Conservation (phyloP, 129 eudicot genomes). For the Sambucus nigra region DNA sequence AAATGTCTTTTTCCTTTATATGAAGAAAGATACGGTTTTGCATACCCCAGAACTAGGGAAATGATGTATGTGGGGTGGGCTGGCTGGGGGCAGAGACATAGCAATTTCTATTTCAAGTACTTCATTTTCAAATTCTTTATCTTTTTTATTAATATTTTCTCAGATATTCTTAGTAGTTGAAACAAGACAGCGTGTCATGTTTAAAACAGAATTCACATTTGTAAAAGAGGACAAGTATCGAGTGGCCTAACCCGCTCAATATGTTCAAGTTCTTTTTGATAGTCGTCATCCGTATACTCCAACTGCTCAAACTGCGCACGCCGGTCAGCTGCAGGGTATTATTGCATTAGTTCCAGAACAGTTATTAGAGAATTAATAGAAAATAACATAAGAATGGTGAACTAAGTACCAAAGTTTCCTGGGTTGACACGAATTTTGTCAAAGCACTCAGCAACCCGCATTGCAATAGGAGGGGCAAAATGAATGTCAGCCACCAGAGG, state of each 20-base stretch:
- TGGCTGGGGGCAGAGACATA: too few species aligned
- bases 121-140: too few species aligned
- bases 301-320: conserved; percentile 86
- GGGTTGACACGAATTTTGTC: conserved; percentile 98
- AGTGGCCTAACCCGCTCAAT: conserved; percentile 62
- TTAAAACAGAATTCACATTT: not conserved
- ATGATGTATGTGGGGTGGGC: too few species aligned
- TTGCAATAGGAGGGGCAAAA: conserved; percentile 89
- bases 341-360: conserved; percentile 10
- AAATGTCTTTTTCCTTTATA: too few species aligned
- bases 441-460: conserved; percentile 96
- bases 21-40: too few species aligned
- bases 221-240: not conserved
- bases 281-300: conserved; percentile 93
- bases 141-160: too few species aligned
- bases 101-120: too few species aligned
- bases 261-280: conserved; percentile 92
- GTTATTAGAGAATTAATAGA: not conserved
- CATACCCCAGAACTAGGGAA: too few species aligned
- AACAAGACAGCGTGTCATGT: too few species aligned
- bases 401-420: conserved; percentile 76
- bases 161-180: too few species aligned
- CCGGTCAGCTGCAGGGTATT: conserved; percentile 69
- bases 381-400: not conserved
- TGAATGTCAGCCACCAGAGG: conserved; percentile 97